A percentile compares a stretch with the other conserved stretches of the same genome.
Conservation (phyloP, 345 rosid genomes). For the Gossypium anomalum region DNA sequence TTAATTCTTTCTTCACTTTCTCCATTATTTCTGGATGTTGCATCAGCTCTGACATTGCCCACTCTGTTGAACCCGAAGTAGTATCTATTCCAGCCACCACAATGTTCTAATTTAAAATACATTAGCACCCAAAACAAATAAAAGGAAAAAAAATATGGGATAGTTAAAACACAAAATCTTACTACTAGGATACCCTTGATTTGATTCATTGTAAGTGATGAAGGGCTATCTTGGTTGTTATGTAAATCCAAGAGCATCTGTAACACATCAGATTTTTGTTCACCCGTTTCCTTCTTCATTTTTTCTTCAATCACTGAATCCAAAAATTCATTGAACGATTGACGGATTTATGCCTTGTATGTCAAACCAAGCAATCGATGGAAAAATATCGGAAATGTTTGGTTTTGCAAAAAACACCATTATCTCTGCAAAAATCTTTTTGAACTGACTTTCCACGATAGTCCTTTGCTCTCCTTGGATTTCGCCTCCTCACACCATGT, state of each 20-base stretch:
- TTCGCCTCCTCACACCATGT: slow-evolving; percentile 38
- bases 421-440: slow-evolving; percentile 6
- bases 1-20: slow-evolving; percentile 6
- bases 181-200: slow-evolving; percentile 38
- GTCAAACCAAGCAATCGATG: slow-evolving; percentile 34
- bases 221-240: neutral
- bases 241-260: neutral
- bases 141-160: neutral
- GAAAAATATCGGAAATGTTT: slow-evolving; percentile 44
- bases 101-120: neutral
- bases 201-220: slow-evolving; percentile 16
- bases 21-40: slow-evolving; percentile 1
- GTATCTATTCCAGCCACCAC: slow-evolving; percentile 17
- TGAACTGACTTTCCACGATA: slow-evolving; percentile 11
- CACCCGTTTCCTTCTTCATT: neutral
- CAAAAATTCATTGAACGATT: slow-evolving; percentile 15
- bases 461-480: slow-evolving; percentile 3
- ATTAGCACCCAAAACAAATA: neutral
- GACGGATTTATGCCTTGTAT: slow-evolving; percentile 31
- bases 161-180: neutral
- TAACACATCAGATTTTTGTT: neutral
- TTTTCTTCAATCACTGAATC: neutral
- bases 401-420: slow-evolving; percentile 28
- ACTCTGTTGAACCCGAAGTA: neutral
- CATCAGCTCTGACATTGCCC: slow-evolving; percentile 13